Percentiles rank a stretch among this genome's conserved stretches.
Conservation (phyloP, 2,329 filamentous ascomycete species). For the Cercospora canescens region DNA sequence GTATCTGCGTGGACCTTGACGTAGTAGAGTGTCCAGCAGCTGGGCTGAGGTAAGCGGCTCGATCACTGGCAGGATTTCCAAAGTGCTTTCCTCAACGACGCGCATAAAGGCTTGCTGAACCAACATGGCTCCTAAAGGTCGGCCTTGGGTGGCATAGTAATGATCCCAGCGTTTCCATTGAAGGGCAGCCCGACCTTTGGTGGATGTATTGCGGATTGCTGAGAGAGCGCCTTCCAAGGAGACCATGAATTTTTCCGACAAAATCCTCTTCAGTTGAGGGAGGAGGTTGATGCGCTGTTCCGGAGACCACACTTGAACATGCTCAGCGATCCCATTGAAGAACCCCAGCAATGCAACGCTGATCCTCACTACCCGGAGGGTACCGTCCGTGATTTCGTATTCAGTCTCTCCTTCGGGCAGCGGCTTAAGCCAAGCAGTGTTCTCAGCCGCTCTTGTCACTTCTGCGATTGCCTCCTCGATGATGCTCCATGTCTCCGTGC, state of each 20-base stretch:
- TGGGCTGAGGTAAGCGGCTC: conserved; percentile 20
- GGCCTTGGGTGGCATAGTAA: conserved; percentile 75
- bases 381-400: conserved; percentile 26
- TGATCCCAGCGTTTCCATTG: conserved; percentile 88
- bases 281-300: conserved; percentile 73
- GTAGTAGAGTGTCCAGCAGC: conserved; percentile 33
- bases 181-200: conserved; percentile 64
- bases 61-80: conserved; percentile 26
- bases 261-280: conserved; percentile 66
- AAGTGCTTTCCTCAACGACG: conserved; percentile 58
- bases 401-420: conserved; percentile 25
- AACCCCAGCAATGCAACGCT: conserved; percentile 88
- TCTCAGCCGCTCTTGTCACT: conserved; percentile 64
- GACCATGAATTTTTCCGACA: conserved; percentile 83
- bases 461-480: conserved; percentile 72
- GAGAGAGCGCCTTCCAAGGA: conserved; percentile 88
- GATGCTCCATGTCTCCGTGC: conserved; percentile 64
- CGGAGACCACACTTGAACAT: conserved; percentile 78
- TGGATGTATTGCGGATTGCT: conserved; percentile 77
- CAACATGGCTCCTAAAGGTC: conserved; percentile 87
- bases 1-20: conserved; percentile 31
- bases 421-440: conserved; percentile 40
- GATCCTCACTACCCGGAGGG: conserved; percentile 59
- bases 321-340: conserved; percentile 74
- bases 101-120: conserved; percentile 86